Conservation (phyloP, 2,329 filamentous ascomycete species). For the Penicillium brasilianum region DNA sequence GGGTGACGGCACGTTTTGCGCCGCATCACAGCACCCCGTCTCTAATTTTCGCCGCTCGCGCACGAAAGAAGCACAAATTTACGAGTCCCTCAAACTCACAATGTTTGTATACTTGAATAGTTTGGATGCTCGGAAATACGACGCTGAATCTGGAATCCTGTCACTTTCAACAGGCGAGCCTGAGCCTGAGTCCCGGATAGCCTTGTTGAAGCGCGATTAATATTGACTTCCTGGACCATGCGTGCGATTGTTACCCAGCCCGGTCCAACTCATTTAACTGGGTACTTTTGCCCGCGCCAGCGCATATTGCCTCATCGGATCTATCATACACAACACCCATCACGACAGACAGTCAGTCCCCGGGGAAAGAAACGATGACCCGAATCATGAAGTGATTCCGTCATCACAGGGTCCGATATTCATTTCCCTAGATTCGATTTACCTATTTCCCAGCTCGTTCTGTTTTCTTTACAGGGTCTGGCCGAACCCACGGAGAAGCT, state of each 20-base stretch:
- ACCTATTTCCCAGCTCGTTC: background rate
- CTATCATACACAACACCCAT: background rate
- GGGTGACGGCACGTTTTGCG: constrained; percentile 4
- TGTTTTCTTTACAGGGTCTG: background rate
- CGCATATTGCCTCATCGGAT: background rate
- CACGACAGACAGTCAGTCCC: background rate
- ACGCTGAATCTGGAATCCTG: background rate
- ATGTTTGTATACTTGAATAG: no score
- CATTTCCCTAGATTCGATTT: background rate
- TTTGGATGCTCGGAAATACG: background rate
- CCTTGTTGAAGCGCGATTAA: background rate
- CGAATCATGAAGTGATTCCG: background rate
- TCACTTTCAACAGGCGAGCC: background rate
- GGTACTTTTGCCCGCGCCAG: background rate
- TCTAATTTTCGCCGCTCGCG: background rate
- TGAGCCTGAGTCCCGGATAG: background rate
- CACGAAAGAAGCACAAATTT: background rate
- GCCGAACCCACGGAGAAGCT: constrained; percentile 5
- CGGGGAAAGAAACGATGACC: background rate
- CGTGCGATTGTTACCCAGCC: background rate
- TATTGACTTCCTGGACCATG: background rate
- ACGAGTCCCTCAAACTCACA: no score
- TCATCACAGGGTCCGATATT: background rate
- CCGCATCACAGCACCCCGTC: background rate
- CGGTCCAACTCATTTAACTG: background rate